These are phyloP conservation scores for Lithospermum erythrorhizon DNA, from an alignment of 257 asterid genomes.

Conservation along the genomic window DNA sequence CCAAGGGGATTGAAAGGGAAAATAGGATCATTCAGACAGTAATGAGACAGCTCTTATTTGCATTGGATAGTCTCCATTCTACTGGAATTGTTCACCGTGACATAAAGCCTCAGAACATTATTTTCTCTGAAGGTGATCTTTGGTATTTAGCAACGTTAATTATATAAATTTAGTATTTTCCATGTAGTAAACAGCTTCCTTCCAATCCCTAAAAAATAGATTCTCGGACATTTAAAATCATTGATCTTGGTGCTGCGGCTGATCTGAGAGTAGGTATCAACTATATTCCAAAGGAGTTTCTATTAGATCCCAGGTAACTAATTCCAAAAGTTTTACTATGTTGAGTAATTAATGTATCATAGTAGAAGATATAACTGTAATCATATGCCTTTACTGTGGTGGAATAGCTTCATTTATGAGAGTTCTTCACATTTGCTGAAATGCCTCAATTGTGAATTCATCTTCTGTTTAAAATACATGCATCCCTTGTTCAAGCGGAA, in stretches of 20 bases:
- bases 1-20: slow-evolving; percentile 86
- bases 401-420: background rate
- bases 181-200: background rate
- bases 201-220: slow-evolving; percentile 30
- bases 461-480: too few species aligned
- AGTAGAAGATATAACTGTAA: background rate
- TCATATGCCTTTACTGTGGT: background rate
- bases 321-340: background rate
- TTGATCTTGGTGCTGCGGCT: slow-evolving; percentile 96
- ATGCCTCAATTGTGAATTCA: too few species aligned
- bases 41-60: slow-evolving; percentile 79
- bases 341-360: background rate
- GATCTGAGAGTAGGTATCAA: slow-evolving; percentile 97
- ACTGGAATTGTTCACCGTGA: slow-evolving; percentile 97
- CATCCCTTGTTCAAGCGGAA: background rate
- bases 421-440: background rate
- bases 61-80: slow-evolving; percentile 81
- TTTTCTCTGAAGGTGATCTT: slow-evolving; percentile 79
- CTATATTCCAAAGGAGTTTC: slow-evolving; percentile 88
- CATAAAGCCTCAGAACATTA: slow-evolving; percentile 85
- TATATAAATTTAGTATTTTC: slow-evolving; percentile 1
- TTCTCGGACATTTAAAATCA: slow-evolving; percentile 81
- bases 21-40: slow-evolving; percentile 81
- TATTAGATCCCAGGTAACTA: slow-evolving; percentile 81
- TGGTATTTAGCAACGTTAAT: background rate